A percentile compares a stretch with the other conserved stretches of the same genome.
phyloP scores from a whole-genome alignment of 106 monocot species.

The Cymbidium sinense region DNA sequence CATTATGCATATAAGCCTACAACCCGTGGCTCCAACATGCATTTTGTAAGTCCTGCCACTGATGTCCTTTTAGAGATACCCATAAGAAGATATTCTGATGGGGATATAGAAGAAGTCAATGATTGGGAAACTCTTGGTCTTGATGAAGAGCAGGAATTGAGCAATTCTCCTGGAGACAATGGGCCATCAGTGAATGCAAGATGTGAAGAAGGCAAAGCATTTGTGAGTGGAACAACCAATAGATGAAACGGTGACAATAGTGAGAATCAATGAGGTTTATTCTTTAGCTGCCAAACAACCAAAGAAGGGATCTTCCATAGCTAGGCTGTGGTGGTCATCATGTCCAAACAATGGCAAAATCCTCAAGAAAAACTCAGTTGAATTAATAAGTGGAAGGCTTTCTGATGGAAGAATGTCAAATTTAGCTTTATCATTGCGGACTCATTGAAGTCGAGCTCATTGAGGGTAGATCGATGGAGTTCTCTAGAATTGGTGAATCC shows the following conservation, averaged over 20 bases:
- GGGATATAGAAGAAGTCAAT: conserved; percentile 56
- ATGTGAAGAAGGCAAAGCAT: conserved; percentile 41
- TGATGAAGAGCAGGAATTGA: conserved; percentile 59
- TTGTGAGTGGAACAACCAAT: conserved; percentile 38
- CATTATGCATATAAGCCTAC: conserved; percentile 43
- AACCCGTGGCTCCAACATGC: conserved; percentile 32
- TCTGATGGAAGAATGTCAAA: conserved; percentile 42
- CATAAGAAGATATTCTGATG: conserved; percentile 22
- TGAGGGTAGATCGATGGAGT: conserved; percentile 33
- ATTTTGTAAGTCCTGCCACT: conserved; percentile 45
- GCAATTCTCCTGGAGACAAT: conserved; percentile 62
- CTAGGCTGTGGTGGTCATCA: conserved; percentile 67
- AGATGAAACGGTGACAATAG: conserved; percentile 31
- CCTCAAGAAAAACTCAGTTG: conserved; percentile 29
- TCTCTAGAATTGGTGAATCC: conserved; percentile 52
- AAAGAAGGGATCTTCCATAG: conserved; percentile 61
- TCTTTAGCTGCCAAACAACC: conserved; percentile 36
- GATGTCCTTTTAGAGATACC: conserved; percentile 31
- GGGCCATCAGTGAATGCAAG: conserved; percentile 61
- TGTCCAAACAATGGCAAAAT: conserved; percentile 28
- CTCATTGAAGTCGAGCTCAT: conserved; percentile 29
- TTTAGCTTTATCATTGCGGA: conserved; percentile 27
- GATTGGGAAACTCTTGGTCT: conserved; percentile 86
- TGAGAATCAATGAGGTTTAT: conserved; percentile 33
- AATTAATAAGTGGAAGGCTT: conserved; percentile 31